A percentile compares a stretch with the other conserved stretches of the same genome.
phyloP scores from a whole-genome alignment of 352 stramenopile species.

The Phytophthora syringae region DNA sequence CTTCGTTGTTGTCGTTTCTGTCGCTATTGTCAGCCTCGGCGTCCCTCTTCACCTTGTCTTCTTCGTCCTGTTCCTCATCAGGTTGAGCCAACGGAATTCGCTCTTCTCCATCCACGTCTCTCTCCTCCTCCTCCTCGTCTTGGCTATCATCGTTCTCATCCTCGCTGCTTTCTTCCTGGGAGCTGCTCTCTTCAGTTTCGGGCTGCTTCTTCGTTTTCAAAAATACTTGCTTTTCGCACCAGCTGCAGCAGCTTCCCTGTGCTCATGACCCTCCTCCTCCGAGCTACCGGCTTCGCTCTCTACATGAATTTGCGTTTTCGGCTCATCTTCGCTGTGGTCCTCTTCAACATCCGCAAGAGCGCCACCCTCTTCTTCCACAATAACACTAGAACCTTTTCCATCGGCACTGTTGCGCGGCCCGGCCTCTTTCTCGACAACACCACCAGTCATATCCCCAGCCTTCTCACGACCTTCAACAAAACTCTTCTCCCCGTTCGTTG shows the following conservation, averaged over 20 bases:
- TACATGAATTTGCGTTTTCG: conserved; percentile 14
- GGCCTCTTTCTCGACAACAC: no score
- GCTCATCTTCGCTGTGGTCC: conserved; percentile 7
- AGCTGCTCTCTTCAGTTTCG: conserved; percentile 20
- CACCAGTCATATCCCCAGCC: no score
- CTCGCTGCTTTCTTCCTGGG: conserved; percentile 17
- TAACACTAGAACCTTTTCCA: background rate
- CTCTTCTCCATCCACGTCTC: conserved; percentile 22
- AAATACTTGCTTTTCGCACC: background rate
- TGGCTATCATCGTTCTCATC: conserved; percentile 6
- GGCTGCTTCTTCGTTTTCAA: conserved; percentile 12
- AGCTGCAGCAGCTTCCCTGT: background rate
- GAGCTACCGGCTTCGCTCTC: conserved; percentile 21
- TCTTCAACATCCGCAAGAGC: conserved; percentile 11
- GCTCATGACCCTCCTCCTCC: conserved; percentile 3
- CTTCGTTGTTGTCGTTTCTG: background rate
- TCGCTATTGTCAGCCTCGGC: background rate
- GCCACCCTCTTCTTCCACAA: conserved; percentile 4
- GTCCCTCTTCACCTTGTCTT: conserved; percentile 13
- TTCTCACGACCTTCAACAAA: no score
- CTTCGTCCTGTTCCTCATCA: conserved; percentile 22
- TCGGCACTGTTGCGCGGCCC: background rate
- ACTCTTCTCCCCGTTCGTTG: background rate
- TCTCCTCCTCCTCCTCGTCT: conserved; percentile 21
- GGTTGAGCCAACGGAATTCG: conserved; percentile 25